Evolutionary conservation across 345 rosid species (phyloP), one percentile per base, ranked within the genome.

Genomic region (Acer yangbiense): DNA sequence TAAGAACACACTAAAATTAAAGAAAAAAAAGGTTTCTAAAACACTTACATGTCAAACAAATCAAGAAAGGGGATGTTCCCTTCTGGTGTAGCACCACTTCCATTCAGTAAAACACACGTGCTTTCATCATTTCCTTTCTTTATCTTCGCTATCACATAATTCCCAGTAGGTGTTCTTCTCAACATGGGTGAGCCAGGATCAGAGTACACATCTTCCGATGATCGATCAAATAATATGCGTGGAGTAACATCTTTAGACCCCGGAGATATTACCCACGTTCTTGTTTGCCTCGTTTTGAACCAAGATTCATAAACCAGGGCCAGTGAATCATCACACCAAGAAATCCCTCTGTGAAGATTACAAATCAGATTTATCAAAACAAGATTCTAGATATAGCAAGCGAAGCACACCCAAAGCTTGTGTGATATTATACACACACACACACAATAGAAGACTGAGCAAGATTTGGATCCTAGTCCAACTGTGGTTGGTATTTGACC

Each of bases 161-260:
- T 91, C 29, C 95, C 98, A 71, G 87, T 64, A 57, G 80, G 73
- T 9, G 98, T 92, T 88, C 98, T 96, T 77, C 98, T 91, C 82
- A 88, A 79, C 98, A 96, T 90, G 58, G 99, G 93, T 67, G 98
- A 94, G 57, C 99, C 98, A 82, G 99, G 99, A 82, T 96, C 99
- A n/a, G 99, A 92, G 83, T 96, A 96, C 71, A 88, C 98, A 86
- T 96, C 98, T 82, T 96, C 99, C 1, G 94, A 96, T 81, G 99
- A 96, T 80, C 99, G 87, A 83, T 96, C 98, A 86, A 96, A 96
- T 79, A 96, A 84, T 78, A 94, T 85, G 65, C 89, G 90, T 61
- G 97, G 95, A 82, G 80, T 82, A 74, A 82, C 87, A 83, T 90
- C 93, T 72, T 77, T 79, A 78, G 87, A 87, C 76, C 88, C 95